Evolutionary conservation across 1,284 basidiomycete species (phyloP).

Genomic region (Moesziomyces aphidis): DNA sequence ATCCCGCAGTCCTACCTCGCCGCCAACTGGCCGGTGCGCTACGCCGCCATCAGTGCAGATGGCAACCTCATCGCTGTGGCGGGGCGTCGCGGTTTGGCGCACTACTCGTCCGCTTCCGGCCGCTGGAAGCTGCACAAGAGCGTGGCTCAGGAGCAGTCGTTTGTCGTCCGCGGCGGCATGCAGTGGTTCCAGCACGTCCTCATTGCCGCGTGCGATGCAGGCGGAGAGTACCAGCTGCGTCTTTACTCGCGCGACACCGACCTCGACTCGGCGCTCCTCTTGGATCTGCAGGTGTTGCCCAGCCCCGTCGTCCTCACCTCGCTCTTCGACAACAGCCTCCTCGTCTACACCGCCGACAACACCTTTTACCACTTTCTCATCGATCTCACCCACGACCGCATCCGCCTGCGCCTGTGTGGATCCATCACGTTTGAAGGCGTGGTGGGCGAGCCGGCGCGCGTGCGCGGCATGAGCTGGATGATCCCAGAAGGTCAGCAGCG

Average conservation of each 20-base stretch:
- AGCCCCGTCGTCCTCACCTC: conserved; percentile 72
- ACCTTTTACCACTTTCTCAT: conserved; percentile 93
- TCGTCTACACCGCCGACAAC: conserved; percentile 97
- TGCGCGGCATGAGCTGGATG: conserved; percentile 96
- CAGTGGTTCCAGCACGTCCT: conserved; percentile 98
- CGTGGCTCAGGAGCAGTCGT: conserved; percentile 87
- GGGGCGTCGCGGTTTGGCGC: conserved; percentile 87
- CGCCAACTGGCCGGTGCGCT: conserved; percentile 93
- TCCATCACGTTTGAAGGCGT: conserved; percentile 95
- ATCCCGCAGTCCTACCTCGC: conserved; percentile 90
- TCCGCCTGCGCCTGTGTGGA: conserved; percentile 86
- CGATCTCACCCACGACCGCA: conserved; percentile 82
- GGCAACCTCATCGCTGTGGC: conserved; percentile 93
- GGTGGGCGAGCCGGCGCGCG: conserved; percentile 83
- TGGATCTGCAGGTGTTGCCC: conserved; percentile 83
- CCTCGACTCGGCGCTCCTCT: conserved; percentile 83
- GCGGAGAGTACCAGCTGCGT: conserved; percentile 73
- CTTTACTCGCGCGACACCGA: conserved; percentile 95
- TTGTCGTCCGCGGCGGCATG: conserved; percentile 88
- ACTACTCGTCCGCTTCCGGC: conserved; percentile 92
- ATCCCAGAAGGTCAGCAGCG: conserved; percentile 92
- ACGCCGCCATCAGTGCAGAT: conserved; percentile 90
- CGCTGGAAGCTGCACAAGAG: conserved; percentile 92
- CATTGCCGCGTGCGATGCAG: conserved; percentile 78
- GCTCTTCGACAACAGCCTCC: conserved; percentile 93